Evolutionary conservation across 2,329 filamentous ascomycete species (phyloP), one percentile per base, ranked within the genome.

Genomic region (Zalaria sp.): DNA sequence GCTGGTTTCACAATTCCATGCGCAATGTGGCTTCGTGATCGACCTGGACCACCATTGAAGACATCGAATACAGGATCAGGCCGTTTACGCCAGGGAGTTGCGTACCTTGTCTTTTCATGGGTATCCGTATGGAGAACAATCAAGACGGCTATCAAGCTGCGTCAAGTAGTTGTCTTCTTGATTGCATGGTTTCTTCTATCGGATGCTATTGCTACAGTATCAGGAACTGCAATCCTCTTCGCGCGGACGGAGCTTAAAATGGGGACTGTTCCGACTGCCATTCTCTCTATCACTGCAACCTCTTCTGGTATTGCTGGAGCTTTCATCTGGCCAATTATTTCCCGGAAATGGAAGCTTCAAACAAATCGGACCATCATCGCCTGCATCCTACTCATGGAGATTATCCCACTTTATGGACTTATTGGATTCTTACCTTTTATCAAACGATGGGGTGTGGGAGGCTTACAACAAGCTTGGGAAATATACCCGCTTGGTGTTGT

Each of bases 221-320:
- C 84, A 25, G 88, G 85, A n/a, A 94, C 88, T 0, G 88, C 89
- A 1, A 85, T 95, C 27, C 69, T 96, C 6, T 95, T 93, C 57
- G 89, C 87, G 25, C 93, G 93, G 61, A 95, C 87, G 0, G 77
- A 88, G 56, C 69, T 96, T 9, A 75, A 84, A 51, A 94, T 96
- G 86, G 73, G 79, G 49, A 82, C 87, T 0, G 87, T 85, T 60
- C 81, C 83, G 0, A 66, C 95, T 27, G 89, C 85, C 1, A 68
- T 93, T 54, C 87, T 96, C 50, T 93, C 85, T 50, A 86, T 95
- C 40, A 87, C 93, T 45, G 83, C 82, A 10, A 94, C 88, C n/a
- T 64, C 78, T 31, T 77, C 77, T 5, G 88, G 88, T n/a, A 81
- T 95, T 6, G 60, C 83, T 5, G 89, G 89, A 6, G 88, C 89